Evolutionary conservation across 768 basidiomycete genomes (phyloP).

Genomic region (Trametes maxima): DNA sequence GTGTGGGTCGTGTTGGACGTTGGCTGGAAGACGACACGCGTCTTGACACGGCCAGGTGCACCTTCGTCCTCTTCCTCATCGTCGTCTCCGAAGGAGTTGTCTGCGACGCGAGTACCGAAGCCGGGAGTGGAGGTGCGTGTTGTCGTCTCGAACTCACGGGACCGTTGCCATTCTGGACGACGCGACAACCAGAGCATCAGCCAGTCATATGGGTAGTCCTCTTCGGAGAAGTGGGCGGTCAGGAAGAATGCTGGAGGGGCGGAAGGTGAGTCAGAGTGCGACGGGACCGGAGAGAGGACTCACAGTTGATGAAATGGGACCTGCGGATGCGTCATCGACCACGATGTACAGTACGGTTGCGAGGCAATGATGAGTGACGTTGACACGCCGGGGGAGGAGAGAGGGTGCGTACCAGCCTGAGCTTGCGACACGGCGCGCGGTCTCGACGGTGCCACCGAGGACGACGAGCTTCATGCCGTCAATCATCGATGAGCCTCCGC

Average conservation of each 20-base stretch:
- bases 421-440: constrained; percentile 78
- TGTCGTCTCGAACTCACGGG: constrained; percentile 87
- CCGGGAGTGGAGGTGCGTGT: constrained; percentile 71
- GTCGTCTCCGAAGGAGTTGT: constrained; percentile 62
- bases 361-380: constrained; percentile 21
- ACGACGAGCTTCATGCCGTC: constrained; percentile 92
- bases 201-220: constrained; percentile 91
- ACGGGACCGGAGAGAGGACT: constrained; percentile 35
- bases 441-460: constrained; percentile 85
- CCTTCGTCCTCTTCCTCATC: constrained; percentile 54
- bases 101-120: constrained; percentile 48
- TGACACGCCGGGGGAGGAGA: background rate
- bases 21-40: constrained; percentile 85
- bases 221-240: constrained; percentile 88
- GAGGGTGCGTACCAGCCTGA: constrained; percentile 66
- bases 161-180: constrained; percentile 86
- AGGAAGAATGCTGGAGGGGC: constrained; percentile 55
- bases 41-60: constrained; percentile 65
- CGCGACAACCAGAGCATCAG: constrained; percentile 89
- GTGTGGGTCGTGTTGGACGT: constrained; percentile 88
- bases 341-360: constrained; percentile 12
- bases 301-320: constrained; percentile 88
- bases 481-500: constrained; percentile 75
- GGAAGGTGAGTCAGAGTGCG: constrained; percentile 17
- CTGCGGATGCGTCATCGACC: constrained; percentile 37